Conservation (phyloP, 2,329 filamentous ascomycete genomes). For the Diaporthe amygdali region DNA sequence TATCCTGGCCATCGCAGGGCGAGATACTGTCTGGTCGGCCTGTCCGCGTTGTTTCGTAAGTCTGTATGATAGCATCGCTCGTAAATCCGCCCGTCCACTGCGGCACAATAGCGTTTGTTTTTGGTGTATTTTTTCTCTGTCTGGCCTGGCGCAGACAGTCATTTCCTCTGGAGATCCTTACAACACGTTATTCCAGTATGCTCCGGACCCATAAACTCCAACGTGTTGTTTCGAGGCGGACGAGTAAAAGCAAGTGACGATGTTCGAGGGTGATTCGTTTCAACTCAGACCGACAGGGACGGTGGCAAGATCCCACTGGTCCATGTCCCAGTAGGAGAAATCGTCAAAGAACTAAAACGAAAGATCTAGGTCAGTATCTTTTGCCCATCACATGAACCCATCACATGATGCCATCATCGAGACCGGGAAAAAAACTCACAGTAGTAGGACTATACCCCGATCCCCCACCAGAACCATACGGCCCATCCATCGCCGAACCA, state of each 20-base stretch:
- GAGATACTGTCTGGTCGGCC: background rate
- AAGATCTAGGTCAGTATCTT: background rate
- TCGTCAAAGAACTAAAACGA: conserved; percentile 21
- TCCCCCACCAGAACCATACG: background rate
- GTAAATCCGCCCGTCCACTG: background rate
- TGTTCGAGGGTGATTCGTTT: background rate
- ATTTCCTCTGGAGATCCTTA: background rate
- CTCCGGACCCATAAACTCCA: background rate
- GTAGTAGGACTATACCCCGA: conserved; percentile 11
- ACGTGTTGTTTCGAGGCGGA: background rate
- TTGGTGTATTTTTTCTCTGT: background rate
- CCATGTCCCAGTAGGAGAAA: conserved; percentile 39
- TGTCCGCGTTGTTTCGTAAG: background rate
- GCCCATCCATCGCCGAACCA: background rate
- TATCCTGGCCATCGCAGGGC: no score
- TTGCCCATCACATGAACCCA: no score
- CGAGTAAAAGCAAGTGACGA: no score
- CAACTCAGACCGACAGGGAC: conserved; percentile 14
- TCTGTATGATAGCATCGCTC: conserved; percentile 1
- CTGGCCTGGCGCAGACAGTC: background rate
- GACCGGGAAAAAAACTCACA: background rate
- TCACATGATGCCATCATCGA: no score
- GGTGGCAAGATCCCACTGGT: conserved; percentile 38
- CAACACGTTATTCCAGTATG: background rate
- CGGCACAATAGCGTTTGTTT: background rate